Evolutionary conservation across 1,284 basidiomycete genomes (phyloP).

Genomic region (Gymnopus androsaceus): DNA sequence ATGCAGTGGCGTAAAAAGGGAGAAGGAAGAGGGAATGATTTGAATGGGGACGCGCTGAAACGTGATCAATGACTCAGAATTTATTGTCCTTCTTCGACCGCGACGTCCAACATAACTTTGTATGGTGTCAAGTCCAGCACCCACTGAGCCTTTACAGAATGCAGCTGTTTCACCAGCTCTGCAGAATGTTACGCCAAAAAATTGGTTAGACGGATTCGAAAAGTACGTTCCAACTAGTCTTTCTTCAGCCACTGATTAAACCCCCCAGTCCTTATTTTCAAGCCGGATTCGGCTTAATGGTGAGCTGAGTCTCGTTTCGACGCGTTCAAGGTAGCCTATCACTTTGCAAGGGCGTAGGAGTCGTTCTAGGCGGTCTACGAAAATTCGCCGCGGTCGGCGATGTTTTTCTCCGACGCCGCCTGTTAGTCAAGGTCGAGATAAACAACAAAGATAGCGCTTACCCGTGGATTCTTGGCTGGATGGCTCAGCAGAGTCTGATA

Average conservation of each 20-base stretch:
- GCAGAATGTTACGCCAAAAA: slow-evolving; percentile 5
- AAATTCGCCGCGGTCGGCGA: slow-evolving; percentile 72
- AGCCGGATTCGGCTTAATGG: slow-evolving; percentile 96
- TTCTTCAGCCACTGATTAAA: not conserved
- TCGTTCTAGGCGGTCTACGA: slow-evolving; percentile 76
- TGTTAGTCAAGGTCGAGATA: slow-evolving; percentile 96
- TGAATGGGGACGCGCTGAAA: not conserved
- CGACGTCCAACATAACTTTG: not conserved
- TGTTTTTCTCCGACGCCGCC: slow-evolving; percentile 79
- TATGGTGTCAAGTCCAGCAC: not conserved
- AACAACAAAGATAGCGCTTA: slow-evolving; percentile 95
- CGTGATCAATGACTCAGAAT: not conserved
- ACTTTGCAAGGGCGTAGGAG: slow-evolving; percentile 74
- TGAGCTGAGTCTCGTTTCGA: slow-evolving; percentile 34
- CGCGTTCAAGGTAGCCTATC: not conserved
- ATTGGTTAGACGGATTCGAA: slow-evolving; percentile 39
- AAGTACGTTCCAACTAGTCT: slow-evolving; percentile 43
- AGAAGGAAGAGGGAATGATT: slow-evolving; percentile 20
- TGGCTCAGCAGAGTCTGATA: slow-evolving; percentile 67
- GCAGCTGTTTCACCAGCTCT: not conserved
- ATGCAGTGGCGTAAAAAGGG: slow-evolving; percentile 13
- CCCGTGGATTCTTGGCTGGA: slow-evolving; percentile 98
- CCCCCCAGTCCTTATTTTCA: slow-evolving; percentile 86
- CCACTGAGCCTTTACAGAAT: not conserved
- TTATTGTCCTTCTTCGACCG: not conserved